Evolutionary conservation across 1,139 yeast species (phyloP), one percentile per base, ranked within the genome.

Genomic region (Hansenula sp.): DNA sequence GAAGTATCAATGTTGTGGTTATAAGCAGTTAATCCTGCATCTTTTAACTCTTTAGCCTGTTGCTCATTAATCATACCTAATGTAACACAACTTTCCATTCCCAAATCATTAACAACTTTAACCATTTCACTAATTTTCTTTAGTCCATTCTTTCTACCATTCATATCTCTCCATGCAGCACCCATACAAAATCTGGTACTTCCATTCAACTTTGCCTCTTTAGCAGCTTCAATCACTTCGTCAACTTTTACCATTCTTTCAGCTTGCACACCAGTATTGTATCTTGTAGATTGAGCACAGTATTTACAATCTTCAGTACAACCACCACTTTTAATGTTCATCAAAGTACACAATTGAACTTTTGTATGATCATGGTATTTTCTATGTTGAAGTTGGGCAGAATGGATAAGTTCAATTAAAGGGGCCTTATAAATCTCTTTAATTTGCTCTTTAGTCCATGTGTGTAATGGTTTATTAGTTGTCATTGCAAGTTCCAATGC

Each of bases 101-200:
- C 79, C 59, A 84, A 62, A 29, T 77, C 82, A 52, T 82, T 79
- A 41, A 84, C 82, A 43, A 66, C 74, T 21, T 67, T 59, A 20
- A 84, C 82, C 92, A 84, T 83, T 41, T 77, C 74, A 17, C 78
- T 67, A 43, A 84, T 81, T 50, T 69, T 75, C 46, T 71, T 75
- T 47, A 84, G 59, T 0, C 84, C 88, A 20, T 79, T 73, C 57
- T 82, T 84, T 38, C 94, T 68, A 10, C 94, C 94, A 36, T 69
- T 67, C 94, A 85, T 84, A 47, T 83, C 92, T 57, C 95, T 71
- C 92, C 92, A 85, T 1, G 94, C 95, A 12, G 92, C 88, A 34
- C 94, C 95, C 82, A 84, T 78, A 57, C 95, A 84, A 55, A 84
- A 84, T 45, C 95, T 68, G 0, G 94, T 84, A 0, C 84, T 75